Conservation (phyloP, 2,329 filamentous ascomycete species). For the Hymenoscyphus occultus region DNA sequence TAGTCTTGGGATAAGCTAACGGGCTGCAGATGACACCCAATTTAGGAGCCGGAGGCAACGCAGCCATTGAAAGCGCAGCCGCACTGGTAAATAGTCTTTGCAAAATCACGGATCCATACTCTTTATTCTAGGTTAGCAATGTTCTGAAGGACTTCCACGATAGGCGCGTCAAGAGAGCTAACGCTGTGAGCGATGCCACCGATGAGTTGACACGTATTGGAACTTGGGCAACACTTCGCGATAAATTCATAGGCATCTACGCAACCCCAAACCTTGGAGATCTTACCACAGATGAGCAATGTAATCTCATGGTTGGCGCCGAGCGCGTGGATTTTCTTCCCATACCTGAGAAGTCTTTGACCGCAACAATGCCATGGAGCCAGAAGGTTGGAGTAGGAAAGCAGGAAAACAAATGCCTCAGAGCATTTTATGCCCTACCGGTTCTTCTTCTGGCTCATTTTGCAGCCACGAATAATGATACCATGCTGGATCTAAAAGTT, state of each 20-base stretch:
- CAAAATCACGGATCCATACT: slow-evolving; percentile 1
- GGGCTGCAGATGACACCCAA: slow-evolving; percentile 17
- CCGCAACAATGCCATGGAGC: slow-evolving; percentile 35
- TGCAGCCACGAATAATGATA: slow-evolving; percentile 8
- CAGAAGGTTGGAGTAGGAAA: slow-evolving; percentile 31
- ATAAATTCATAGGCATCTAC: slow-evolving; percentile 26
- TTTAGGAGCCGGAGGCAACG: slow-evolving; percentile 40
- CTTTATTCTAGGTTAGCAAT: neutral
- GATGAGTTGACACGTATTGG: slow-evolving; percentile 29
- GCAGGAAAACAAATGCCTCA: slow-evolving; percentile 27
- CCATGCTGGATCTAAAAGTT: slow-evolving; percentile 8
- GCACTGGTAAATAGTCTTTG: slow-evolving; percentile 34
- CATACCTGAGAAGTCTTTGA: slow-evolving; percentile 25
- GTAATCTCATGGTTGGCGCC: slow-evolving; percentile 26
- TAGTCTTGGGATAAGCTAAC: neutral
- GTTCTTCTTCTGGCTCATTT: slow-evolving; percentile 19
- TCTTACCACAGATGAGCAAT: slow-evolving; percentile 22
- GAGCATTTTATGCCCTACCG: slow-evolving; percentile 27
- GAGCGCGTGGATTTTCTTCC: slow-evolving; percentile 36
- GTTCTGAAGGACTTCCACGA: slow-evolving; percentile 18
- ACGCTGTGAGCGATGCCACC: slow-evolving; percentile 24
- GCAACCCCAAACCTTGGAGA: slow-evolving; percentile 24
- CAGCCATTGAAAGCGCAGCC: slow-evolving; percentile 40
- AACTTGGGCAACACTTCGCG: slow-evolving; percentile 20
- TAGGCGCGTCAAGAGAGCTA: slow-evolving; percentile 23